Evolutionary conservation across 768 basidiomycete species (phyloP).

Genomic region (Sporobolomyces pararoseus): DNA sequence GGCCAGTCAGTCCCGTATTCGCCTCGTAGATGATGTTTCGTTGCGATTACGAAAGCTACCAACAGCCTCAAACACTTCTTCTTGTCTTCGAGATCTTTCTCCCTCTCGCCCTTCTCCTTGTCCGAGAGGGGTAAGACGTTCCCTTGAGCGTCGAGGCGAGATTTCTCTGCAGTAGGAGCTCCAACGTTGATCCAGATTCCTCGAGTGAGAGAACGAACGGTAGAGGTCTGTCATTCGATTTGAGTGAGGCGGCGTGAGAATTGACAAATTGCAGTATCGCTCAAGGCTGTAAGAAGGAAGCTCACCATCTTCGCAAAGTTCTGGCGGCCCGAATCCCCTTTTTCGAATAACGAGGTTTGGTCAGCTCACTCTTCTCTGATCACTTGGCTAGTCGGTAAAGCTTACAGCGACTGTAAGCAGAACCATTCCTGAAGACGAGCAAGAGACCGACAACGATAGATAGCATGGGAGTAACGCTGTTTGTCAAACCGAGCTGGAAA

Average conservation of each 20-base stretch:
- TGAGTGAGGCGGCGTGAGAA: too few relatives aligned
- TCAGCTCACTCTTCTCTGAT: too few relatives aligned
- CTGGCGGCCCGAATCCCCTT: slow-evolving; percentile 35
- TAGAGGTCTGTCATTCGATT: slow-evolving; percentile 22
- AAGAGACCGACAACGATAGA: slow-evolving; percentile 44
- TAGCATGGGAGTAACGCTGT: slow-evolving; percentile 36
- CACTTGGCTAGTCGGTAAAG: too few relatives aligned
- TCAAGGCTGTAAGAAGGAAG: neutral
- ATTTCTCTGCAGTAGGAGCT: neutral
- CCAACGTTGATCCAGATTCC: slow-evolving; percentile 37
- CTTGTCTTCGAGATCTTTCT: slow-evolving; percentile 39
- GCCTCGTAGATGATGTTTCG: slow-evolving; percentile 43
- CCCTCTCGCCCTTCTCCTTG: slow-evolving; percentile 5
- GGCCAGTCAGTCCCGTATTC: slow-evolving; percentile 42
- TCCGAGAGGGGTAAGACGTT: neutral
- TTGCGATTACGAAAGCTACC: slow-evolving; percentile 41
- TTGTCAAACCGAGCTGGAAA: slow-evolving; percentile 32
- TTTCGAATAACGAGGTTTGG: neutral
- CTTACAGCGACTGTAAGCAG: slow-evolving; percentile 29
- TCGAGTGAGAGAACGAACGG: slow-evolving; percentile 25
- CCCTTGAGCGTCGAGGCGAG: slow-evolving; percentile 11
- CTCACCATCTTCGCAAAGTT: slow-evolving; percentile 28
- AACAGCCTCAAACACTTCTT: slow-evolving; percentile 34
- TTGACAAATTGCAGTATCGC: neutral
- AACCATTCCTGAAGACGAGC: slow-evolving; percentile 43